A percentile compares a stretch with the other conserved stretches of the same genome.
Evolutionary conservation across 148 eudicot genomes (phyloP).

Genomic region (Mesembryanthemum crystallinum): DNA sequence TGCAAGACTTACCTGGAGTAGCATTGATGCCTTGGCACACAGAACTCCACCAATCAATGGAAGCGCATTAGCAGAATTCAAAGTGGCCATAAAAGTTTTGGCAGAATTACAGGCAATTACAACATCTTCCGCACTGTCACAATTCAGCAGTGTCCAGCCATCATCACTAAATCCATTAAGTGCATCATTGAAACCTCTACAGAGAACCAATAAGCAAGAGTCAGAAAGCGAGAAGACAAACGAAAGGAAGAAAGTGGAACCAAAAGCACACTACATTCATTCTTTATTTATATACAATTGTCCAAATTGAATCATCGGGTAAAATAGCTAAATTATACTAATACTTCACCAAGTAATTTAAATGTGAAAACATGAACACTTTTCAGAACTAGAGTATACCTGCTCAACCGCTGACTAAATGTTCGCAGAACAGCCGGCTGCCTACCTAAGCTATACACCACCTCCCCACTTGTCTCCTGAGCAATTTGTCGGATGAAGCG

Average conservation of each 20-base stretch:
- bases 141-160: constrained; percentile 81
- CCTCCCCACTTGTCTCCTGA: constrained; percentile 94
- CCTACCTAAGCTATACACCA: constrained; percentile 80
- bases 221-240: neutral
- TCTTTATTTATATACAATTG: neutral
- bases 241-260: neutral
- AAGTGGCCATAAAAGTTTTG: constrained; percentile 45
- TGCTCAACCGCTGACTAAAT: constrained; percentile 89
- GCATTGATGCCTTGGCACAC: constrained; percentile 97
- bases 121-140: constrained; percentile 84
- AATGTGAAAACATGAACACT: neutral
- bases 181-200: constrained; percentile 93
- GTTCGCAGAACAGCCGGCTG: constrained; percentile 91
- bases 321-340: neutral
- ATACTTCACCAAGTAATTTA: neutral
- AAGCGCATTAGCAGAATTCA: constrained; percentile 41
- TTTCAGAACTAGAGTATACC: constrained; percentile 33
- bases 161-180: constrained; percentile 86
- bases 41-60: constrained; percentile 69
- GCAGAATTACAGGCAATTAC: constrained; percentile 65
- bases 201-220: constrained; percentile 12
- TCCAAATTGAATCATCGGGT: constrained; percentile 1
- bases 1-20: constrained; percentile 60
- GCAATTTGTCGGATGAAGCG: constrained; percentile 88
- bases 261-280: constrained; percentile 2